phyloP scores from a whole-genome alignment of 768 basidiomycete genomes.

The Tricholoma matsutake region DNA sequence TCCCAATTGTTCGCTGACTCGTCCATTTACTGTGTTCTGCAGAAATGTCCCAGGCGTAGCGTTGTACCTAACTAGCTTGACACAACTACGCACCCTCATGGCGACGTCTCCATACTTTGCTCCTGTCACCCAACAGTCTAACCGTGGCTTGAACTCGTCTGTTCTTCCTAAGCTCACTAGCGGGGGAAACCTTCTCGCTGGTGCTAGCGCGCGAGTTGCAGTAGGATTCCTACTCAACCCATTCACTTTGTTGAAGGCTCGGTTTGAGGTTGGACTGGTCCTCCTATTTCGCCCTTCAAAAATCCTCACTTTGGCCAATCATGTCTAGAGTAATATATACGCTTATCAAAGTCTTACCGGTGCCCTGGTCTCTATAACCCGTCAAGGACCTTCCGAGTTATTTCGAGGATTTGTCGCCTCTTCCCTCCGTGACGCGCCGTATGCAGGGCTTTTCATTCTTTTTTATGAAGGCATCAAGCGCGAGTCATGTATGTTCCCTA shows the following conservation, averaged over 20 bases:
- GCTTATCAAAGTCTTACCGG: constrained; percentile 59
- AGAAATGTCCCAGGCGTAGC: constrained; percentile 95
- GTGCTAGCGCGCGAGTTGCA: constrained; percentile 74
- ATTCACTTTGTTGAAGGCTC: constrained; percentile 86
- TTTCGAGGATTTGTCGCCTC: constrained; percentile 86
- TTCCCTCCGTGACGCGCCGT: constrained; percentile 91
- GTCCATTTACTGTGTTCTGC: constrained; percentile 4
- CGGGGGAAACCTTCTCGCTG: constrained; percentile 82
- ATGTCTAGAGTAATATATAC: constrained; percentile 70
- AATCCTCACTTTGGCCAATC: constrained; percentile 1
- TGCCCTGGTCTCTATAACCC: constrained; percentile 57
- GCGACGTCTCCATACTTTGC: constrained; percentile 72
- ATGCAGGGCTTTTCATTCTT: constrained; percentile 86
- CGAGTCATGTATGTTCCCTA: constrained; percentile 50
- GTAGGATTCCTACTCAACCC: constrained; percentile 89
- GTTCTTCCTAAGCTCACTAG: constrained; percentile 68
- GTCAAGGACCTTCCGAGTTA: constrained; percentile 76
- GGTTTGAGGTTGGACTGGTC: constrained; percentile 68
- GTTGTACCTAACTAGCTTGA: constrained; percentile 85
- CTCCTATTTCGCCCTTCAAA: neutral
- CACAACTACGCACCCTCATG: constrained; percentile 75
- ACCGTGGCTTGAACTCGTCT: constrained; percentile 34
- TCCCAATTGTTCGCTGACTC: neutral
- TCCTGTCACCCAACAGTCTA: constrained; percentile 20
- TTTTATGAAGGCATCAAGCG: constrained; percentile 86